Evolutionary conservation across 306 rosid genomes (phyloP).

Genomic region (Pterocarpus macrocarpus): DNA sequence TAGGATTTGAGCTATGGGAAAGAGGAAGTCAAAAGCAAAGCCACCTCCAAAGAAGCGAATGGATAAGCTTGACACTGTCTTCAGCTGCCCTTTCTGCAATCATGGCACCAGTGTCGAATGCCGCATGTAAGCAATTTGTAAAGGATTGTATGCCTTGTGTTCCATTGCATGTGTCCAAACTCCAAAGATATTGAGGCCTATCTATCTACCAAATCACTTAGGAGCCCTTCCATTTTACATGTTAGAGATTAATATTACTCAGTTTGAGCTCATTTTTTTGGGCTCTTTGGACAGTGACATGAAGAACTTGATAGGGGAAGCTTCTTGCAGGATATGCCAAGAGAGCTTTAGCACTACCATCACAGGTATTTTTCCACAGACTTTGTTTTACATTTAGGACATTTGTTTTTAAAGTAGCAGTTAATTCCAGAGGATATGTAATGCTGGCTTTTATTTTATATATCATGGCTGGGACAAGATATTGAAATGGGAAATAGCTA

Average conservation of each 20-base stretch:
- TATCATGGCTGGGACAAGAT: neutral
- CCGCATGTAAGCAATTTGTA: constrained; percentile 64
- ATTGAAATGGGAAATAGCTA: neutral
- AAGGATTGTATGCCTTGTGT: neutral
- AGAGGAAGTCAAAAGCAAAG: constrained; percentile 81
- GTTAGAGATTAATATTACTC: neutral
- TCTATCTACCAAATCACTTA: constrained; percentile 7
- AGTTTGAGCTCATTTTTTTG: neutral
- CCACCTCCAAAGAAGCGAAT: constrained; percentile 82
- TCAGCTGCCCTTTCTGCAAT: constrained; percentile 88
- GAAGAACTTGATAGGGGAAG: constrained; percentile 91
- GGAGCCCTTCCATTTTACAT: constrained; percentile 4
- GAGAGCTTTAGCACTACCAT: constrained; percentile 84
- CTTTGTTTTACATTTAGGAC: constrained; percentile 1
- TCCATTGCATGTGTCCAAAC: neutral
- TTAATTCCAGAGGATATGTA: neutral
- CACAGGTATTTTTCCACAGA: constrained; percentile 59
- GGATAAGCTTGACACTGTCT: constrained; percentile 87
- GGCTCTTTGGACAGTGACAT: constrained; percentile 72
- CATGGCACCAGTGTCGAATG: constrained; percentile 84
- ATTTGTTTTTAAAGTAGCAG: neutral
- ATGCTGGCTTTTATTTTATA: neutral
- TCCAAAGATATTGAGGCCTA: neutral
- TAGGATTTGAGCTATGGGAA: constrained; percentile 65
- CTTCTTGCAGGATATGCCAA: constrained; percentile 83